These are phyloP conservation scores for Scleroderma bovista DNA, from an alignment of 768 basidiomycete species.

Conservation along the genomic window DNA sequence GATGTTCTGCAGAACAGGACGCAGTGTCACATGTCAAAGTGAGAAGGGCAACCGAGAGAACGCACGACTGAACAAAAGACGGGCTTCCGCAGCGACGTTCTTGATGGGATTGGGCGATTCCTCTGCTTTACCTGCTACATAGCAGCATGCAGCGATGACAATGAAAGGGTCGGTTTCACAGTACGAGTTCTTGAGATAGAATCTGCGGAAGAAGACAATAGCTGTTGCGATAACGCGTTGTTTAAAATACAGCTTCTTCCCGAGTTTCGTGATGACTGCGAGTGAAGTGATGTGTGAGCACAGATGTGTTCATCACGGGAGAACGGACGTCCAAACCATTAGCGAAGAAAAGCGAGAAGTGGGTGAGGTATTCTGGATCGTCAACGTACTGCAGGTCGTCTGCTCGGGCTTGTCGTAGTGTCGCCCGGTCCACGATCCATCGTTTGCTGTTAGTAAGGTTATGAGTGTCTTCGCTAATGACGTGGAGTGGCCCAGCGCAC, in stretches of 20 bases:
- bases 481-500: slow-evolving; percentile 36
- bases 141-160: slow-evolving; percentile 89
- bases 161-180: slow-evolving; percentile 95
- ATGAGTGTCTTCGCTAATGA: slow-evolving; percentile 12
- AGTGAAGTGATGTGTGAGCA: background rate
- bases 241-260: slow-evolving; percentile 74
- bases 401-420: slow-evolving; percentile 64
- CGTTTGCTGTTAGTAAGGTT: slow-evolving; percentile 56
- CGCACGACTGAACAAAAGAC: slow-evolving; percentile 68
- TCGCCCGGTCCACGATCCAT: slow-evolving; percentile 84
- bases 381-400: slow-evolving; percentile 78
- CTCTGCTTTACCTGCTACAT: slow-evolving; percentile 96
- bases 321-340: slow-evolving; percentile 45
- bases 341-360: slow-evolving; percentile 84
- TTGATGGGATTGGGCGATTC: slow-evolving; percentile 96
- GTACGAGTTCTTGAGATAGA: slow-evolving; percentile 93
- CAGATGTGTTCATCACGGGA: background rate
- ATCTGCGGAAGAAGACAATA: slow-evolving; percentile 92
- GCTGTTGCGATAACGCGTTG: slow-evolving; percentile 94
- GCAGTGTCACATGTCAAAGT: background rate
- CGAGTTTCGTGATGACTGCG: slow-evolving; percentile 79
- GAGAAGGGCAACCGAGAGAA: slow-evolving; percentile 5
- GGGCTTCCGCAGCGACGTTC: slow-evolving; percentile 79
- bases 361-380: slow-evolving; percentile 70
- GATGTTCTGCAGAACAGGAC: slow-evolving; percentile 39